Evolutionary conservation across 768 basidiomycete species (phyloP), one percentile per base, ranked within the genome.

Genomic region (Russula dissimulans): DNA sequence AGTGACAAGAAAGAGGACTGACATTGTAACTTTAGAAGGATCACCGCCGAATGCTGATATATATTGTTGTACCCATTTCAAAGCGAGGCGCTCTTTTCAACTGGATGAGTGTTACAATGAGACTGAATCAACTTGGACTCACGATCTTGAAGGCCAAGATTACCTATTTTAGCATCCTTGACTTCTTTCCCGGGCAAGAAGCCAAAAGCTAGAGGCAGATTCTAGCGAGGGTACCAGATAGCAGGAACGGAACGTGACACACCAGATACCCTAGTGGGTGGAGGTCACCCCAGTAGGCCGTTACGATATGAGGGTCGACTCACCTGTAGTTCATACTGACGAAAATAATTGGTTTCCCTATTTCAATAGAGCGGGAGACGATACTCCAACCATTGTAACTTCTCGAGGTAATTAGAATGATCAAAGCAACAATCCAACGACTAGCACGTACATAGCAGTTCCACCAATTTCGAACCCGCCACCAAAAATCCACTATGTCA

Each of bases 31-130:
- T 61, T 70, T 74, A 3, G 56, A 54, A 11, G 70, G 69, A 59
- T 78, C 73, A 32, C 77, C 77, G 1, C 77, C 77, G 58, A 77
- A 78, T 1, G 69, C 65, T 41, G 61, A 65, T 38, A 77, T 76
- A 60, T 78, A 72, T 56, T 71, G 67, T 52, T 76, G 73, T 3
- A 78, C 69, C 76, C 77, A 78, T 55, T 73, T 69, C 3, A 78
- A 62, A 1, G 73, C 75, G 22, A 71, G 66, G 9, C 71, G 64
- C 17, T 69, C 68, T 76, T 44, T 32, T 70, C n/a, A 38, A 51
- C 29, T 29, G 5, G 9, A 32, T 56, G 15, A 44, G 44, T 56
- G 18, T 26, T 12, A 39, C 42, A 54, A 36, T 2, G 7, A 46
- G 15, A 56, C 45, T n/a, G 8, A n/a, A 4, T 2, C 3, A 15